Conservation (phyloP, 2,329 filamentous ascomycete species). For the Botrytis porri region DNA sequence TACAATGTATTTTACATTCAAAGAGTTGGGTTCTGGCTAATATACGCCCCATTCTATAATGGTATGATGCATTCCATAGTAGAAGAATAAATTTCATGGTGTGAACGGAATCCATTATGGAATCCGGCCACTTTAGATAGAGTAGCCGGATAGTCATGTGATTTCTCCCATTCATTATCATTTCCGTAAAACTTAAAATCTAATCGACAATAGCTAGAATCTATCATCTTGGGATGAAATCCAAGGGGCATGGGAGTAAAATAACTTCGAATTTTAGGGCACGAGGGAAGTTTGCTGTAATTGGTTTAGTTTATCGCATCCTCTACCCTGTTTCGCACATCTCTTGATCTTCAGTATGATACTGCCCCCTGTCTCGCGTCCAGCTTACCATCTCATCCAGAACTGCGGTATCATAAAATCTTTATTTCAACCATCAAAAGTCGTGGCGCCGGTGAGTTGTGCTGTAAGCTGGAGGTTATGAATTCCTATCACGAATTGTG, state of each 20-base stretch:
- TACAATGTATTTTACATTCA: not conserved
- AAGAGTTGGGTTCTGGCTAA: not conserved
- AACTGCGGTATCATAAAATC: not conserved
- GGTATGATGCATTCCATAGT: not conserved
- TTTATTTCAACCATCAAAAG: not conserved
- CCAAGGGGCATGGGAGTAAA: not conserved
- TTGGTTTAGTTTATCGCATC: not conserved
- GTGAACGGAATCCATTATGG: not conserved
- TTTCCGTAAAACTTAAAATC: not conserved
- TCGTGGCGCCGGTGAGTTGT: not conserved
- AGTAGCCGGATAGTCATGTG: not conserved
- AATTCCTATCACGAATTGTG: not conserved
- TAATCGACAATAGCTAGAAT: not conserved
- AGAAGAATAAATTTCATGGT: not conserved
- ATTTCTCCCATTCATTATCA: not conserved
- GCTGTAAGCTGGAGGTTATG: too few species aligned
- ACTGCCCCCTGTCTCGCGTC: not conserved
- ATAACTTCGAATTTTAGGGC: not conserved
- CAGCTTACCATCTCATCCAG: not conserved
- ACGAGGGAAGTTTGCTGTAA: not conserved
- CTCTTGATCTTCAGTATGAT: not conserved
- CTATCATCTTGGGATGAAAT: not conserved
- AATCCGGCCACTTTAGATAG: too few species aligned
- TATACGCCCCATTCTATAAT: not conserved
- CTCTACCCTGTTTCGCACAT: not conserved